A percentile compares a stretch with the other conserved stretches of the same genome.
Evolutionary conservation across 202 grass and related monocot species (phyloP).

Genomic region (Elaeis oleifera): DNA sequence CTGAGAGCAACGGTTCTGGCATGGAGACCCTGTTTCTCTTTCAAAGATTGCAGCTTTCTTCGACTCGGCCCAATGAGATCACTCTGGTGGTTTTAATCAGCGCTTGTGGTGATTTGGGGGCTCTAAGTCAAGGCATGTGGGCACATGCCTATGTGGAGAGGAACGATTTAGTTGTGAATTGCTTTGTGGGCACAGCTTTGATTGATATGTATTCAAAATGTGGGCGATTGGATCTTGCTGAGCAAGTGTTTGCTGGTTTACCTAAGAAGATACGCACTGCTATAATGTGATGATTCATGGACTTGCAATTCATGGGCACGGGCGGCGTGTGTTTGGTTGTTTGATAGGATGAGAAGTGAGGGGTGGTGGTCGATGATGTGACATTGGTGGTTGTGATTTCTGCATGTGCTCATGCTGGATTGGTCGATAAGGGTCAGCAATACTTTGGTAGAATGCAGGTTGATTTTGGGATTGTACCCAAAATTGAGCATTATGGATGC

Average conservation of each 20-base stretch:
- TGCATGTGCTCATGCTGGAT: conserved; percentile 32
- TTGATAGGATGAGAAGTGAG: conserved; percentile 20
- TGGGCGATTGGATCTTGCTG: conserved; percentile 32
- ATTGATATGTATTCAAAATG: conserved; percentile 35
- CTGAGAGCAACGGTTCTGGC: neutral
- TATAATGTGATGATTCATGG: conserved; percentile 42
- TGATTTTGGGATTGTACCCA: conserved; percentile 27
- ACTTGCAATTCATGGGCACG: conserved; percentile 27
- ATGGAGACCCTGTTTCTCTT: conserved; percentile 23
- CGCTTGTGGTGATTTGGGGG: conserved; percentile 31
- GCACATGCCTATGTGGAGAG: conserved; percentile 24
- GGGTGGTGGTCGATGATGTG: conserved; percentile 16
- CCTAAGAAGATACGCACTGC: conserved; percentile 26
- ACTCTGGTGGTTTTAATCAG: conserved; percentile 28
- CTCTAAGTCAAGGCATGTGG: conserved; percentile 27
- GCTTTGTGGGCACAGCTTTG: conserved; percentile 26
- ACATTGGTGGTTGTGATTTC: conserved; percentile 33
- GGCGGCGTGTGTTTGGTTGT: conserved; percentile 17
- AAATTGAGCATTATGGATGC: conserved; percentile 38
- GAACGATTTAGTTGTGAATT: conserved; percentile 11
- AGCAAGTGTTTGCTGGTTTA: conserved; percentile 21
- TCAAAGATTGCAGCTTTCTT: neutral
- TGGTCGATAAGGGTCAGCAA: conserved; percentile 26
- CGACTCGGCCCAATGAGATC: conserved; percentile 32
- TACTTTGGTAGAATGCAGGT: conserved; percentile 27